phyloP scores from a whole-genome alignment of 139 green algal genomes.

The Trebouxia sp. region DNA sequence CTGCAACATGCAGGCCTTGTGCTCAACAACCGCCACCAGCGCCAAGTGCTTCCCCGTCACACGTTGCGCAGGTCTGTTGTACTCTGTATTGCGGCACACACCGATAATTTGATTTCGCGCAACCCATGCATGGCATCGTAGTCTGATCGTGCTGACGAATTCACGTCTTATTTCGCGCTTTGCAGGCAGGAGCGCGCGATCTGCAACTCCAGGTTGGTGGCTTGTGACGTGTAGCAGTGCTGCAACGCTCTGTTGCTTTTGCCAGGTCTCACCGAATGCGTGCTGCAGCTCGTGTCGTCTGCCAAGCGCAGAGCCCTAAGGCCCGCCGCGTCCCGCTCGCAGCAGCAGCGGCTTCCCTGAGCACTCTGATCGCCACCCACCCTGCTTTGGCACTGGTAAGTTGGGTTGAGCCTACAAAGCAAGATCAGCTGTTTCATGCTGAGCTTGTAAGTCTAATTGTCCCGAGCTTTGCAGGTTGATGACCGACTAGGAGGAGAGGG shows the following conservation, averaged over 20 bases:
- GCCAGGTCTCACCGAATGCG: neutral
- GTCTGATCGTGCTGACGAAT: no score
- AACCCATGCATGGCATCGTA: neutral
- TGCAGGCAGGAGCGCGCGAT: slow-evolving; percentile 1
- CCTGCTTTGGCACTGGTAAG: slow-evolving; percentile 45
- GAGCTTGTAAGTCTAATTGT: slow-evolving; percentile 26
- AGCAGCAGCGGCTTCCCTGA: slow-evolving; percentile 34
- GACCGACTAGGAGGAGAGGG: slow-evolving; percentile 56
- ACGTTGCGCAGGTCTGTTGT: neutral
- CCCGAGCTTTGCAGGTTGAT: slow-evolving; percentile 42
- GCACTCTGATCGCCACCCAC: slow-evolving; percentile 36
- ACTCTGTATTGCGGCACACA: neutral
- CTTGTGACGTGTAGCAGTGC: neutral
- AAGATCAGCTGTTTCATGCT: neutral
- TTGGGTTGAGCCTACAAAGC: neutral
- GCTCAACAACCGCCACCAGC: slow-evolving; percentile 21
- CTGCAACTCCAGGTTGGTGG: neutral
- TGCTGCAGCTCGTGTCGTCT: slow-evolving; percentile 14
- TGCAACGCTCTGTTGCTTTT: neutral
- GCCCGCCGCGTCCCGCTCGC: neutral
- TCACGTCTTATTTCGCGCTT: neutral
- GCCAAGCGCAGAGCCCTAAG: slow-evolving; percentile 1
- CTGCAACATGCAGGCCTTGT: slow-evolving; percentile 9
- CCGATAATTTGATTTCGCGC: no score
- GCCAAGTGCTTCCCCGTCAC: slow-evolving; percentile 21